Base-by-base conservation (phyloP, 2,329 filamentous ascomycete species). In the Aureobasidium mangrovei region DNA sequence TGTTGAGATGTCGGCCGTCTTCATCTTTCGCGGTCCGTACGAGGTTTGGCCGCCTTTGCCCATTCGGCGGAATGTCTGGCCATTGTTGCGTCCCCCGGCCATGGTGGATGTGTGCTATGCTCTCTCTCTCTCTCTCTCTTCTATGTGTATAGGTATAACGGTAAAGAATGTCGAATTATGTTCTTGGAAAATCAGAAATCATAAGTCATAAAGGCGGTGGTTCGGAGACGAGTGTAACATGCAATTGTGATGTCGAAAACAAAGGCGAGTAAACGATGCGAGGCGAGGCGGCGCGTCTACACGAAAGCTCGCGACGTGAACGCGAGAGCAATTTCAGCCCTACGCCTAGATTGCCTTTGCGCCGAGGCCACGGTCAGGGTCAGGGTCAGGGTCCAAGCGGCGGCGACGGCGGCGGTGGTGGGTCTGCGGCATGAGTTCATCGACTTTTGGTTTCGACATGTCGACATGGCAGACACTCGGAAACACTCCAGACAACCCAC, bases 1-100 rank as follows among this genome's bases (percentile, higher is more conserved):
- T 28, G 83, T 82, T 6, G 85, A 84, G 33, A 88, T 83, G 55
- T 91, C 83, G 61, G 97, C 87, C 4, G 88, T 94, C 65, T 87
- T 88, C 28, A 83, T 77, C 63, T 79, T 80, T 53, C 76, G 76
- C 47, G 77, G 48, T 9, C 55, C 57, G 69, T 84, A 85, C 57
- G 82, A 60, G 38, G 58, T 45, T 53, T 59, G 56, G 49, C 58
- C 80, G 51, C 76, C 71, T 68, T 85, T 88, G 57, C 56, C 55
- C 28, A 58, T 53, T 35, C 58, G 60, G 49, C 60, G 60, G 41
- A 57, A 62, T 31, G 29, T 44, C 24, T 51, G 54, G 52, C 52
- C 52, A 27, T 42, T 10, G 9, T 51, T 51, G 26, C 46, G 39
- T 24, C 46, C 29, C 47, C 7, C 18, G 9, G 53, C 53, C 52